Percentiles rank a stretch among this genome's conserved stretches.
phyloP scores from a whole-genome alignment of 805 yeast species.

The Sungouiozyma intestinalis region DNA sequence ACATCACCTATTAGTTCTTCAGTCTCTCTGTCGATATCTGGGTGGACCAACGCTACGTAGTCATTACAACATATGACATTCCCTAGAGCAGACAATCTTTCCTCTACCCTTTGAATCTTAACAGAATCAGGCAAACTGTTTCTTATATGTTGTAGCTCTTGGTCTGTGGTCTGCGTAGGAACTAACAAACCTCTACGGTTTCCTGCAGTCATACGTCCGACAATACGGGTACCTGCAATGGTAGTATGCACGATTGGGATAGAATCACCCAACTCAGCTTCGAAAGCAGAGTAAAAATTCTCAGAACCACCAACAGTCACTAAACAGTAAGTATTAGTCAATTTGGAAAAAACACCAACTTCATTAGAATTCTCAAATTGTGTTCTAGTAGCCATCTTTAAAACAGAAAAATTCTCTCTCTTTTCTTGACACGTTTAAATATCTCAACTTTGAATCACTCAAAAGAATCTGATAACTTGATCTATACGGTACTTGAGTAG shows the following conservation, averaged over 20 bases:
- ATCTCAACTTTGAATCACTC: no score
- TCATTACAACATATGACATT: slow-evolving; percentile 98
- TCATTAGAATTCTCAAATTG: slow-evolving; percentile 81
- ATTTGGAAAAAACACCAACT: slow-evolving; percentile 88
- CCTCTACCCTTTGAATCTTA: slow-evolving; percentile 96
- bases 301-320: slow-evolving; percentile 96
- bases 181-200: slow-evolving; percentile 95
- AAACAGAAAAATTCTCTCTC: no score
- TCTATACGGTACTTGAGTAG: no score
- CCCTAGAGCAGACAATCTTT: slow-evolving; percentile 91
- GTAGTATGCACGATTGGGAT: slow-evolving; percentile 96
- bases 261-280: slow-evolving; percentile 93
- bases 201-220: slow-evolving; percentile 97
- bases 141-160: slow-evolving; percentile 94
- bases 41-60: slow-evolving; percentile 97
- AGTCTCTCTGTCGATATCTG: slow-evolving; percentile 98
- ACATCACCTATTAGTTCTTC: slow-evolving; percentile 98
- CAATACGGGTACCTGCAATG: slow-evolving; percentile 94
- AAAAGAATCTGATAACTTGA: no score
- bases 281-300: slow-evolving; percentile 84
- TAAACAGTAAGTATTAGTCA: slow-evolving; percentile 91
- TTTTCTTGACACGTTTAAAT: no score
- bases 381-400: slow-evolving; percentile 55
- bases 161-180: slow-evolving; percentile 97
- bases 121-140: slow-evolving; percentile 92